Conservation (phyloP, 192 early-diverging fungal species). For the Umbelopsis vinacea region DNA sequence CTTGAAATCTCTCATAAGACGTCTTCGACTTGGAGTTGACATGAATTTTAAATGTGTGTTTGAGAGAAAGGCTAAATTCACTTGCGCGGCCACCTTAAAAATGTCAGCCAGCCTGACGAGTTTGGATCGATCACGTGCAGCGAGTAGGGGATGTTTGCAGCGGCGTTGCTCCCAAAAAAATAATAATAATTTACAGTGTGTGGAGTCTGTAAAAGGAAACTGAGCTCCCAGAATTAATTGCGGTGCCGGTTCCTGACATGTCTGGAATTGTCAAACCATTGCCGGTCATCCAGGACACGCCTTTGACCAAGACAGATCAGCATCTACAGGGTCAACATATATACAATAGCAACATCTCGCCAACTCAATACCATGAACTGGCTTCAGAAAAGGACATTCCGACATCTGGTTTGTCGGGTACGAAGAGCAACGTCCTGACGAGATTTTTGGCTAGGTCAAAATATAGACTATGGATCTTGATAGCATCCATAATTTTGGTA, state of each 20-base stretch:
- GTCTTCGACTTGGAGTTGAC: slow-evolving; percentile 92
- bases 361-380: background rate
- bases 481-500: background rate
- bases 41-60: slow-evolving; percentile 46
- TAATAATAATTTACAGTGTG: background rate
- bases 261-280: slow-evolving; percentile 7
- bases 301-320: slow-evolving; percentile 4
- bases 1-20: slow-evolving; percentile 99
- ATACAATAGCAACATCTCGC: background rate
- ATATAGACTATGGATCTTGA: slow-evolving; percentile 12
- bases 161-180: background rate
- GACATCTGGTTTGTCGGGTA: background rate
- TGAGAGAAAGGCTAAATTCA: background rate
- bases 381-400: background rate
- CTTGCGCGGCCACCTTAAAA: background rate
- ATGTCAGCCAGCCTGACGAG: background rate
- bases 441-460: background rate
- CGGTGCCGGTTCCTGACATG: background rate
- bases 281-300: background rate
- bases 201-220: background rate
- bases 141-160: too few species aligned
- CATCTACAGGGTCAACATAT: slow-evolving; percentile 1
- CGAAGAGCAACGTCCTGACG: background rate
- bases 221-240: background rate
- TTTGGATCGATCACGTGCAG: background rate